These are phyloP conservation scores for Rhizopogon sp. DNA, from an alignment of 768 basidiomycete genomes.

Conservation along the genomic window DNA sequence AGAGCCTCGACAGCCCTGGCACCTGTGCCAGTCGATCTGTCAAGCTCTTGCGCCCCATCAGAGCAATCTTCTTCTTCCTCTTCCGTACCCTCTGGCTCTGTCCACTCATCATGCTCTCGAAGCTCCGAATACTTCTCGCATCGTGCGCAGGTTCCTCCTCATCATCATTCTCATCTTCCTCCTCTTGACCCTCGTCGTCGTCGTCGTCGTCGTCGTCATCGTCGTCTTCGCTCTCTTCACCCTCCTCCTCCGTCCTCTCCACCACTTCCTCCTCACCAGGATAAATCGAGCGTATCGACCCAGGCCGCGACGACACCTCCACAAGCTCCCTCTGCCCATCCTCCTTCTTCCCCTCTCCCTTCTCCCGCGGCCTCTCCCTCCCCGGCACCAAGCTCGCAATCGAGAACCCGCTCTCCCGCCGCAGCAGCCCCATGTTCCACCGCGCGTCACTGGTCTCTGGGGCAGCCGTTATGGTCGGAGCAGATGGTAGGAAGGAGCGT, in stretches of 20 bases:
- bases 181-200: slow-evolving; percentile 28
- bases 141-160: slow-evolving; percentile 42
- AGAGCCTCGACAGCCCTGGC: slow-evolving; percentile 48
- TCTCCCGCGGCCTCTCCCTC: slow-evolving; percentile 19
- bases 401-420: slow-evolving; percentile 77
- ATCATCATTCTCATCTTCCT: slow-evolving; percentile 30
- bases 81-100: slow-evolving; percentile 20
- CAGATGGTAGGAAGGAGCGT: slow-evolving; percentile 63
- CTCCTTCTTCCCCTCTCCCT: slow-evolving; percentile 9
- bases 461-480: slow-evolving; percentile 14
- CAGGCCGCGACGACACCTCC: slow-evolving; percentile 46
- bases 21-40: slow-evolving; percentile 80
- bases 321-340: slow-evolving; percentile 50
- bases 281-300: slow-evolving; percentile 35
- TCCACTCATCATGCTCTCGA: slow-evolving; percentile 77
- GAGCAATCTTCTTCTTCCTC: slow-evolving; percentile 11
- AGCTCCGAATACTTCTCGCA: slow-evolving; percentile 75
- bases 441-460: slow-evolving; percentile 21
- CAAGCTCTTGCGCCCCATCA: slow-evolving; percentile 50
- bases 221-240: slow-evolving; percentile 18
- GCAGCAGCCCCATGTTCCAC: slow-evolving; percentile 58
- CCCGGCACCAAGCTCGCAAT: slow-evolving; percentile 70
- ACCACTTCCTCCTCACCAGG: slow-evolving; percentile 3
- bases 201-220: slow-evolving; percentile 24
- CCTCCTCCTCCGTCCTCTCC: slow-evolving; percentile 21